phyloP scores from a whole-genome alignment of 2,329 filamentous ascomycete species.

The Phialocephala sp. region DNA sequence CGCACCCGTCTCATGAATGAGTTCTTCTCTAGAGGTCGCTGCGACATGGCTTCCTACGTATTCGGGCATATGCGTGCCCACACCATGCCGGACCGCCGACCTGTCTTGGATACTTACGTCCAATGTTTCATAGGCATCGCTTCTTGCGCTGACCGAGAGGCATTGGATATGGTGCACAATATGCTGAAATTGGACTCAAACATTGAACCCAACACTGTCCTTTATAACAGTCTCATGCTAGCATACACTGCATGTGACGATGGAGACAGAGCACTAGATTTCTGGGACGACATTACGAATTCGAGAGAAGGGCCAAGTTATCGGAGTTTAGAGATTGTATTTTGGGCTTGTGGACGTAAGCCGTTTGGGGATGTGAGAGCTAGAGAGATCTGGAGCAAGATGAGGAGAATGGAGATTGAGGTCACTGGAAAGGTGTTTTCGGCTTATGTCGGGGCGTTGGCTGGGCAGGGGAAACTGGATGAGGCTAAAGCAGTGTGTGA shows the following conservation, averaged over 20 bases:
- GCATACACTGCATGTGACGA: constrained; percentile 77
- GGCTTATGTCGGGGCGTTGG: constrained; percentile 78
- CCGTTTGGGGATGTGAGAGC: constrained; percentile 64
- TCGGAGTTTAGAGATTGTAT: constrained; percentile 78
- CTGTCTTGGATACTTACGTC: constrained; percentile 77
- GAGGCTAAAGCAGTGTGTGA: constrained; percentile 70
- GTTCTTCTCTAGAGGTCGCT: constrained; percentile 78
- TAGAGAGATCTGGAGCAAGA: constrained; percentile 72
- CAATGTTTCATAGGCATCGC: constrained; percentile 79
- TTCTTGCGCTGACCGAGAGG: constrained; percentile 61
- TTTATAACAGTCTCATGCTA: constrained; percentile 87
- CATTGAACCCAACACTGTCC: constrained; percentile 74
- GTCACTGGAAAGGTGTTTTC: constrained; percentile 76
- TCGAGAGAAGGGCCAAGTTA: constrained; percentile 88
- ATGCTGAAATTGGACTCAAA: constrained; percentile 92
- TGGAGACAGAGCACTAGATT: constrained; percentile 70
- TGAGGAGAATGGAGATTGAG: constrained; percentile 77
- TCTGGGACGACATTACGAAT: constrained; percentile 84
- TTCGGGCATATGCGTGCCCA: constrained; percentile 95
- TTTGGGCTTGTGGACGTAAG: constrained; percentile 74
- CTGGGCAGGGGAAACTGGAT: constrained; percentile 72
- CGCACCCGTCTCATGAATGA: constrained; percentile 78
- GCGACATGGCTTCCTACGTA: constrained; percentile 84
- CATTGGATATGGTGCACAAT: constrained; percentile 81
- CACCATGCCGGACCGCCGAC: constrained; percentile 64